Conservation (phyloP, 140 eudicot genomes). For the Erigeron philadelphicus region DNA sequence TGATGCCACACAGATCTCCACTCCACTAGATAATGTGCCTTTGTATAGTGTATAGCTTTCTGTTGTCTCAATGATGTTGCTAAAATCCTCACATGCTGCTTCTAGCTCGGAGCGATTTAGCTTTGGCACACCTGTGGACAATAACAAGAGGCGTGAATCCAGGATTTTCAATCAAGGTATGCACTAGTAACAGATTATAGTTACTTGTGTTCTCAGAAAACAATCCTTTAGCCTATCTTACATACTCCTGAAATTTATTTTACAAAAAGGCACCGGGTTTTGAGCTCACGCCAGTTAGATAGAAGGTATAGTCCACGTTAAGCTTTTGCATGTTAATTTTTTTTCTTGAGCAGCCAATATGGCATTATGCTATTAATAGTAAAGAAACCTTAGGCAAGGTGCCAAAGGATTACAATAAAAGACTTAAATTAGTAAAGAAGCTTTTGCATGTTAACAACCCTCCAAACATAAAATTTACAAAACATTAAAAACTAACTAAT, state of each 20-base stretch:
- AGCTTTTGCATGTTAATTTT: too few relatives aligned
- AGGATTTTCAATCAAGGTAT: neutral
- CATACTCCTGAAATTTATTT: neutral
- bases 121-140: constrained; percentile 73
- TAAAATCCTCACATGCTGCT: constrained; percentile 94
- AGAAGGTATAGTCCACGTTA: too few relatives aligned
- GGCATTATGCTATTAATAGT: too few relatives aligned
- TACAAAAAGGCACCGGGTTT: too few relatives aligned
- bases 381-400: too few relatives aligned
- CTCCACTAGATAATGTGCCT: constrained; percentile 95
- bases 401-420: too few relatives aligned
- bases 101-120: constrained; percentile 77
- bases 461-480: too few relatives aligned
- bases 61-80: constrained; percentile 57
- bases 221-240: constrained; percentile 8
- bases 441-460: too few relatives aligned
- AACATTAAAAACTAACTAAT: too few relatives aligned
- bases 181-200: neutral
- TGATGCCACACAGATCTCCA: constrained; percentile 74
- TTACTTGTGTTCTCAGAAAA: neutral
- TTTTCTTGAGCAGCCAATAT: too few relatives aligned
- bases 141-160: constrained; percentile 1
- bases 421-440: too few relatives aligned
- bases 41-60: constrained; percentile 62
- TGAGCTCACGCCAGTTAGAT: too few relatives aligned